These are phyloP conservation scores for Candida krabiensis DNA, from an alignment of 805 yeast species.

Conservation along the genomic window DNA sequence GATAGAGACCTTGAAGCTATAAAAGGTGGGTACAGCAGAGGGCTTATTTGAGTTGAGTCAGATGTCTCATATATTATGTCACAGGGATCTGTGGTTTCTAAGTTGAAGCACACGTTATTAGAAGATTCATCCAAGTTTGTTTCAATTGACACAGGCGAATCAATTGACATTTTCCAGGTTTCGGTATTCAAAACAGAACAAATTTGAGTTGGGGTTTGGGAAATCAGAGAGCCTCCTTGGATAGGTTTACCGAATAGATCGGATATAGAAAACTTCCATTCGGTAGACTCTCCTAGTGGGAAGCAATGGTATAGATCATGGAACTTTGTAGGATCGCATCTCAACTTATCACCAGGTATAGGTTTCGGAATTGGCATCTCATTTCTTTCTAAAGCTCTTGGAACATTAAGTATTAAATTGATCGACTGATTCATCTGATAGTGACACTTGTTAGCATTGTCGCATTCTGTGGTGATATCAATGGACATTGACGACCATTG, in stretches of 20 bases:
- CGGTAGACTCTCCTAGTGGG: conserved; percentile 58
- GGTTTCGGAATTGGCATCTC: conserved; percentile 81
- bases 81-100: conserved; percentile 25
- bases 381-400: conserved; percentile 61
- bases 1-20: conserved; percentile 81
- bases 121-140: conserved; percentile 1
- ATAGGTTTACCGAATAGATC: conserved; percentile 71
- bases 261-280: conserved; percentile 51
- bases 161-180: conserved; percentile 42
- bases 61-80: conserved; percentile 44
- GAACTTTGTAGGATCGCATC: conserved; percentile 69
- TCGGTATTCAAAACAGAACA: conserved; percentile 41
- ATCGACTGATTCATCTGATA: conserved; percentile 64
- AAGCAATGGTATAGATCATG: conserved; percentile 70
- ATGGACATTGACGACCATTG: conserved; percentile 94
- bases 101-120: conserved; percentile 22
- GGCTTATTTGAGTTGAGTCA: conserved; percentile 44
- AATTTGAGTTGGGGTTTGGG: conserved; percentile 42
- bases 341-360: conserved; percentile 60
- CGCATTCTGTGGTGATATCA: conserved; percentile 65
- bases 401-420: conserved; percentile 70
- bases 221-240: conserved; percentile 62
- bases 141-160: conserved; percentile 6
- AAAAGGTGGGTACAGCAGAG: conserved; percentile 56
- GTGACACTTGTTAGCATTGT: conserved; percentile 39